These are phyloP conservation scores for Endothia cerciana DNA, from an alignment of 2,329 filamentous ascomycete genomes.

Conservation along the genomic window DNA sequence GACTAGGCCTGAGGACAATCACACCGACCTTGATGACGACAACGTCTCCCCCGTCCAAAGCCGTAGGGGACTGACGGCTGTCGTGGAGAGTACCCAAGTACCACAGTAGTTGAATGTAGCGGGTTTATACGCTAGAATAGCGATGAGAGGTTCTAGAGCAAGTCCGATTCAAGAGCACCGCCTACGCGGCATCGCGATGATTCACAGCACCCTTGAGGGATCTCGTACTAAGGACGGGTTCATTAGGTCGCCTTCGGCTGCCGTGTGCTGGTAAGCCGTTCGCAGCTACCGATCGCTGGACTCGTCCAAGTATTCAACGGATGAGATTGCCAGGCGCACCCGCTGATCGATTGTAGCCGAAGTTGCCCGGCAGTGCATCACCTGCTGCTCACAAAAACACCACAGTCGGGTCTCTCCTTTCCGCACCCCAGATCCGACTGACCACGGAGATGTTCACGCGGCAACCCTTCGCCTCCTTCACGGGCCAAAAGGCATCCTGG, in stretches of 20 bases:
- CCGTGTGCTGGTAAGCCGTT: background rate
- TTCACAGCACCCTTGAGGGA: no score
- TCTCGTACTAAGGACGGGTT: no score
- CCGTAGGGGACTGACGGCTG: background rate
- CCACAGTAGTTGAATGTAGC: background rate
- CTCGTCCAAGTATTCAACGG: background rate
- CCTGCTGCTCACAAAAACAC: constrained; percentile 8
- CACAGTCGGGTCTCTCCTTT: background rate
- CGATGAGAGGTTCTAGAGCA: no score
- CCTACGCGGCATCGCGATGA: no score
- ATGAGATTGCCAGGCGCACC: background rate
- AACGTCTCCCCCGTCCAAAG: background rate
- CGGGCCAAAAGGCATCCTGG: background rate
- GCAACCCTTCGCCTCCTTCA: constrained; percentile 1
- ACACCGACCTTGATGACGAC: background rate
- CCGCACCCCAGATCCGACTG: constrained; percentile 13
- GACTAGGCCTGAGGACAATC: background rate
- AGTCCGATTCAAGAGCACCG: no score
- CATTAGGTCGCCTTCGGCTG: no score
- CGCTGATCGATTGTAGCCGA: background rate
- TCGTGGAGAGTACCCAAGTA: background rate
- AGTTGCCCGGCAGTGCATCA: no score
- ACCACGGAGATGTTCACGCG: constrained; percentile 12
- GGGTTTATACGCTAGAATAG: background rate
- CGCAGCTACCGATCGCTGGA: background rate